Conservation (phyloP, 179 eudicot genomes). For the Actinidia arguta region DNA sequence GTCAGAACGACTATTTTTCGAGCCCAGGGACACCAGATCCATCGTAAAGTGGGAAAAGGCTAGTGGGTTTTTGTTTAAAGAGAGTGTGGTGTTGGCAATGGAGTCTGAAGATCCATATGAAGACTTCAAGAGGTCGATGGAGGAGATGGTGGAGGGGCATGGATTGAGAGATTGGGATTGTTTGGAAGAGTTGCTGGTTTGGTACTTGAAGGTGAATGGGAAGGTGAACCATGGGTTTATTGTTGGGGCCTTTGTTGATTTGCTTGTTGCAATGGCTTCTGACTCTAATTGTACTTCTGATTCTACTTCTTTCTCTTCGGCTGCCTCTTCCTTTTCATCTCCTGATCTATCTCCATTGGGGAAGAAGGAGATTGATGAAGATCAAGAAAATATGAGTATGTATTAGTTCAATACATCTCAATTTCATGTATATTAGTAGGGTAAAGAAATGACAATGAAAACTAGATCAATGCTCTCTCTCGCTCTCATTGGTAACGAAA, state of each 20-base stretch:
- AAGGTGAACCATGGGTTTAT: conserved; percentile 62
- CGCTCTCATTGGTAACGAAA: too few relatives aligned
- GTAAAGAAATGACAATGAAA: too few relatives aligned
- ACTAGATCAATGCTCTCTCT: too few relatives aligned
- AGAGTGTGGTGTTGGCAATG: conserved; percentile 56
- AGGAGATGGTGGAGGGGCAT: conserved; percentile 72
- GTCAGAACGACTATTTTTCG: conserved; percentile 68
- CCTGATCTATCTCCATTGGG: background rate
- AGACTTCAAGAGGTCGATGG: conserved; percentile 80
- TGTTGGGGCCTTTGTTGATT: conserved; percentile 65
- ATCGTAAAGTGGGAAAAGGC: conserved; percentile 28
- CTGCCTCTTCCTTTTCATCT: conserved; percentile 23
- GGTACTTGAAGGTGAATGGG: conserved; percentile 74
- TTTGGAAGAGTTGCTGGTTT: conserved; percentile 64
- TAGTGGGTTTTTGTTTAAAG: conserved; percentile 27
- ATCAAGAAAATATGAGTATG: too few relatives aligned
- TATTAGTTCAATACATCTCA: too few relatives aligned
- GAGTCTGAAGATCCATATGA: conserved; percentile 62
- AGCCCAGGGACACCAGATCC: conserved; percentile 52
- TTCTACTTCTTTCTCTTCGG: conserved; percentile 16
- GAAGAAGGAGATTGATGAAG: too few relatives aligned
- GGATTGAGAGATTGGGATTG: conserved; percentile 68
- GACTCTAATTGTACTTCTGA: conserved; percentile 7
- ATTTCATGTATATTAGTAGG: too few relatives aligned
- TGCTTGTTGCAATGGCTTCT: conserved; percentile 41